Conservation (phyloP, 179 eudicot species). For the Actinidia arguta region DNA sequence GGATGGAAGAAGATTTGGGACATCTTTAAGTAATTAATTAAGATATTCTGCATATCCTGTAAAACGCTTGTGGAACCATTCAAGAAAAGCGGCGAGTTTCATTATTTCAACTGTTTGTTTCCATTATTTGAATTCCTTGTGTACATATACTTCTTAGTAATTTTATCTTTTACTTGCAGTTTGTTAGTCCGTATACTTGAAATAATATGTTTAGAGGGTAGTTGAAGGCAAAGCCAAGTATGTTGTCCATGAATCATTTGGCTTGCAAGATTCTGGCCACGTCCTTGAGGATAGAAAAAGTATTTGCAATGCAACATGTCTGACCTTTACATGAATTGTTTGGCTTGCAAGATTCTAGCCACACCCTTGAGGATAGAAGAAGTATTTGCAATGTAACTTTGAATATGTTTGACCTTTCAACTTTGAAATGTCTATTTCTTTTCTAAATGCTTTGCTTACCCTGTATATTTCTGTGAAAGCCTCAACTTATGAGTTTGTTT, state of each 20-base stretch:
- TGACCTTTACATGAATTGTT: constrained; percentile 96
- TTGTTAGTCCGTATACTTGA: constrained; percentile 92
- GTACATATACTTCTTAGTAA: constrained; percentile 22
- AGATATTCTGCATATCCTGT: constrained; percentile 93
- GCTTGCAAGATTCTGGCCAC: constrained; percentile 91
- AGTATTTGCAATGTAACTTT: constrained; percentile 95
- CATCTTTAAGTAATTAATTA: constrained; percentile 88
- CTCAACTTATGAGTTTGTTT: too few species aligned
- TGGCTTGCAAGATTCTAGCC: constrained; percentile 89
- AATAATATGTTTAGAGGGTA: constrained; percentile 93
- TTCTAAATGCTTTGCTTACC: too few species aligned
- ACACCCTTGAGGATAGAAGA: constrained; percentile 92
- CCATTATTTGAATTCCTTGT: constrained; percentile 8
- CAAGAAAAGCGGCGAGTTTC: constrained; percentile 87
- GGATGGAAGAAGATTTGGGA: constrained; percentile 90
- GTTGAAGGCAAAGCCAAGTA: constrained; percentile 96
- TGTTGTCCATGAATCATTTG: constrained; percentile 93
- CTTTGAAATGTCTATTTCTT: too few species aligned
- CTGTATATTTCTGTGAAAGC: too few species aligned
- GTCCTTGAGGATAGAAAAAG: constrained; percentile 92
- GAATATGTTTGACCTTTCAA: too few species aligned
- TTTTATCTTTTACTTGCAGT: constrained; percentile 48
- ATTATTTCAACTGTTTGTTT: constrained; percentile 22
- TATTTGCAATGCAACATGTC: constrained; percentile 96
- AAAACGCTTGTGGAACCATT: constrained; percentile 95